A percentile compares a stretch with the other conserved stretches of the same genome.
phyloP scores from a whole-genome alignment of 73 alveolate species.

The Effrenium voratum region DNA sequence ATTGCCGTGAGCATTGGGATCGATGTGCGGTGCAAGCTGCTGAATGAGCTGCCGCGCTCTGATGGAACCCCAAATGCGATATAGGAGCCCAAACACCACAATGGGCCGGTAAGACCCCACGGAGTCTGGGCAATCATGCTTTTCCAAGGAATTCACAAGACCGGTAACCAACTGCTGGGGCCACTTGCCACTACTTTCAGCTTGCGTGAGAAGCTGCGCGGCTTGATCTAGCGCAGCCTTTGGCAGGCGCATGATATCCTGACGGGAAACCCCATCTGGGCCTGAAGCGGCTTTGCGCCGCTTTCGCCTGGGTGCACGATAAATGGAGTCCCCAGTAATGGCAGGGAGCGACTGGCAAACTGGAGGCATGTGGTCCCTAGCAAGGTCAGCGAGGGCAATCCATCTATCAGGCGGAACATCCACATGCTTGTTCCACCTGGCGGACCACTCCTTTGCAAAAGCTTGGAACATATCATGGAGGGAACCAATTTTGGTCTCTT shows the following conservation, averaged over 20 bases:
- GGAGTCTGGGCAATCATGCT: neutral
- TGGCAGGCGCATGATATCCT: neutral
- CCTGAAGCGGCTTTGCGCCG: neutral
- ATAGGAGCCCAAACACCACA: neutral
- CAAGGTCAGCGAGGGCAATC: neutral
- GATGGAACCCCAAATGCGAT: neutral
- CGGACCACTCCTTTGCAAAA: neutral
- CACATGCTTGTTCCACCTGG: neutral
- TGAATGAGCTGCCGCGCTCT: neutral
- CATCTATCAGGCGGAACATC: neutral
- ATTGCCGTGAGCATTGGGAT: neutral
- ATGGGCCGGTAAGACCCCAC: conserved; percentile 17
- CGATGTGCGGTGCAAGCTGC: neutral
- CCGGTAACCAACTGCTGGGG: neutral
- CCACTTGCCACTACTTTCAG: neutral
- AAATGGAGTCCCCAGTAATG: neutral
- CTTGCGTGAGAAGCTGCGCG: neutral
- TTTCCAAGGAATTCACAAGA: neutral
- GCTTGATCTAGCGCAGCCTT: neutral
- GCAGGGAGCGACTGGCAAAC: neutral
- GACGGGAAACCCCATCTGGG: neutral
- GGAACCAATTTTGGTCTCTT: neutral
- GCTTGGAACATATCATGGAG: neutral
- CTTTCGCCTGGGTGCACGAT: neutral
- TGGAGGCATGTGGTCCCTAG: neutral